phyloP scores from a whole-genome alignment of 495 filamentous ascomycete genomes.

The Penicillium nucicola region DNA sequence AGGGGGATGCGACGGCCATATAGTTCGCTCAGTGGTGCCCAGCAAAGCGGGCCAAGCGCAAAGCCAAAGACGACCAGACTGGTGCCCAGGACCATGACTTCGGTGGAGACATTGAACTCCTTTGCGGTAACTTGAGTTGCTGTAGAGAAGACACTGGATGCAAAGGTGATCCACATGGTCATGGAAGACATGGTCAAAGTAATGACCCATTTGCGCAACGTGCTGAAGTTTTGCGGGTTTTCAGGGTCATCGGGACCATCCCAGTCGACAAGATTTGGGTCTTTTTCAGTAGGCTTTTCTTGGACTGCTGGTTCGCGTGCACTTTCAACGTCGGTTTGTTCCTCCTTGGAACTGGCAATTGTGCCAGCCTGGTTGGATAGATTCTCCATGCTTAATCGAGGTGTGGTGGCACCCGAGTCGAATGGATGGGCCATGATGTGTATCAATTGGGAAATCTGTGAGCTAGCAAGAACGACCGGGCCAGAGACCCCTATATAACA shows the following conservation, averaged over 20 bases:
- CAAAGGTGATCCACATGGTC: constrained; percentile 60
- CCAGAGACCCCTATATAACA: too few species aligned
- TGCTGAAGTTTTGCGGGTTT: constrained; percentile 68
- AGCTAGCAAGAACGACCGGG: too few species aligned
- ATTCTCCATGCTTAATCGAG: constrained; percentile 22
- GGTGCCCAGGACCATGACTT: constrained; percentile 56
- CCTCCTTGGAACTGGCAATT: neutral
- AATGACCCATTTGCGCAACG: constrained; percentile 63
- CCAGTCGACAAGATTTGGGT: constrained; percentile 43
- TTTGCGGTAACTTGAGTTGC: constrained; percentile 46
- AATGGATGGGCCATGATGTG: constrained; percentile 11
- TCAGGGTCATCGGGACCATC: constrained; percentile 58
- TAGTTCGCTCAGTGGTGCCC: constrained; percentile 56
- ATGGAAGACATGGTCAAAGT: constrained; percentile 58
- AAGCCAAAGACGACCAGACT: constrained; percentile 57
- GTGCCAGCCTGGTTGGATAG: neutral
- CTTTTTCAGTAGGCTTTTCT: constrained; percentile 22
- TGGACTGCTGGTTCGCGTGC: neutral
- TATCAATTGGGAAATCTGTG: too few species aligned
- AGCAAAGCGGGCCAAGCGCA: constrained; percentile 51
- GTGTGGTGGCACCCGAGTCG: constrained; percentile 20
- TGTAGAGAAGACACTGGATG: constrained; percentile 57
- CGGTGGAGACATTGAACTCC: constrained; percentile 49
- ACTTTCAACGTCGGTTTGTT: constrained; percentile 22
- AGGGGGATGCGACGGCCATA: constrained; percentile 56